Conservation (phyloP, 345 rosid genomes). For the Microcos paniculata region DNA sequence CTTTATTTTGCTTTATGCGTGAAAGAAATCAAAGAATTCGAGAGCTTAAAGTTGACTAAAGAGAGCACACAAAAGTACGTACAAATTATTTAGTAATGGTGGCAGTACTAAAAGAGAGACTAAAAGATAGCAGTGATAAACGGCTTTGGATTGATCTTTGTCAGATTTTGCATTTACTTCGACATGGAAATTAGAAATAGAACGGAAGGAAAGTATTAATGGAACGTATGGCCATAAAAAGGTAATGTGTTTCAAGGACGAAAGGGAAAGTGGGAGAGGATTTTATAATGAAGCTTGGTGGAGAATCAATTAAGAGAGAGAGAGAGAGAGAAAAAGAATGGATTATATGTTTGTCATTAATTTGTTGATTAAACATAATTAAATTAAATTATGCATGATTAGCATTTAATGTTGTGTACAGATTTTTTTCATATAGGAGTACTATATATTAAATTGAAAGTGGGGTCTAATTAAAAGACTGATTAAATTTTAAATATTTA, state of each 20-base stretch:
- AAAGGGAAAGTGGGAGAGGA: constrained; percentile 11
- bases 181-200: not conserved
- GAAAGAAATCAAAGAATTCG: not conserved
- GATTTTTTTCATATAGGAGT: too few species aligned
- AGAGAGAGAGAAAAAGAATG: constrained; percentile 19
- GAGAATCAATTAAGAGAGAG: constrained; percentile 18
- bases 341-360: constrained; percentile 34
- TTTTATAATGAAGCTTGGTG: not conserved
- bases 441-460: too few species aligned
- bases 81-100: not conserved
- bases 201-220: not conserved
- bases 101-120: constrained; percentile 6
- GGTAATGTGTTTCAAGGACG: not conserved
- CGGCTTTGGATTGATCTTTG: not conserved
- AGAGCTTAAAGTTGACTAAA: not conserved
- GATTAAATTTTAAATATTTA: not conserved
- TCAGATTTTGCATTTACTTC: not conserved
- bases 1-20: not conserved
- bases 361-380: constrained; percentile 21
- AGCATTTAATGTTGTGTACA: not conserved
- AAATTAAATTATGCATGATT: constrained; percentile 24
- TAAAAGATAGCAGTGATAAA: not conserved
- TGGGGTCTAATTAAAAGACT: not conserved
- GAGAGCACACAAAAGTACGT: not conserved
- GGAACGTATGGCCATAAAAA: too few species aligned